phyloP scores from a whole-genome alignment of 495 filamentous ascomycete genomes.

The Coniosporium apollinis region DNA sequence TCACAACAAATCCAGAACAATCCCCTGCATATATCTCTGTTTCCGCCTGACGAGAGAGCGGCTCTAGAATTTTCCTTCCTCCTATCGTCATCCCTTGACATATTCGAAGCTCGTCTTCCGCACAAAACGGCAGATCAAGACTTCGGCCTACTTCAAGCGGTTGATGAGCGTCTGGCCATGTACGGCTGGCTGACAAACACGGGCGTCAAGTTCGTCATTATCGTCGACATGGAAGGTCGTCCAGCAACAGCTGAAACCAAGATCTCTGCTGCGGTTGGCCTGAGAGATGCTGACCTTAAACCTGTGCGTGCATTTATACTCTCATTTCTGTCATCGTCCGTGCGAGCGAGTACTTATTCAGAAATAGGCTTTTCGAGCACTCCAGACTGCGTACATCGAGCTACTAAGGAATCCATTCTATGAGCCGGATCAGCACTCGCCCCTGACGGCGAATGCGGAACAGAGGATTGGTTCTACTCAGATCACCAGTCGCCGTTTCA shows the following conservation, averaged over 20 bases:
- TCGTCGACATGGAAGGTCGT: slow-evolving; percentile 71
- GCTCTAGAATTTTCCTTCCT: slow-evolving; percentile 81
- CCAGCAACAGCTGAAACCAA: slow-evolving; percentile 17
- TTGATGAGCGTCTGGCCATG: slow-evolving; percentile 79
- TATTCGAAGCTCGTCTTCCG: slow-evolving; percentile 66
- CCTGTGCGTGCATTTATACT: slow-evolving; percentile 32
- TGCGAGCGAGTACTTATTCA: slow-evolving; percentile 1
- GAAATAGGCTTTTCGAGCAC: slow-evolving; percentile 62
- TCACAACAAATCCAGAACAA: slow-evolving; percentile 84
- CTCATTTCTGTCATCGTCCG: slow-evolving; percentile 2
- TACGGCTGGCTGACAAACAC: slow-evolving; percentile 99
- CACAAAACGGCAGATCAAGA: slow-evolving; percentile 57
- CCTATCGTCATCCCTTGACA: slow-evolving; percentile 76
- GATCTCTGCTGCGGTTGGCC: slow-evolving; percentile 30
- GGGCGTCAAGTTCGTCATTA: slow-evolving; percentile 69
- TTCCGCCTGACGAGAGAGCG: slow-evolving; percentile 47
- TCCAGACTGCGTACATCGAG: slow-evolving; percentile 80
- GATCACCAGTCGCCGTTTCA: slow-evolving; percentile 70
- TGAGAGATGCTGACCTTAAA: slow-evolving; percentile 72
- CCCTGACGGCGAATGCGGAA: slow-evolving; percentile 24
- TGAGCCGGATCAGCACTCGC: slow-evolving; percentile 67
- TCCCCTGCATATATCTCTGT: slow-evolving; percentile 82
- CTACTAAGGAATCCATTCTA: slow-evolving; percentile 93
- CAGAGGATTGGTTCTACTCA: slow-evolving; percentile 35
- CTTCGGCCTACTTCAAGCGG: slow-evolving; percentile 74